Percentiles rank a stretch among this genome's conserved stretches.
phyloP scores from a whole-genome alignment of 768 basidiomycete species.

The Myochromella boudieri region DNA sequence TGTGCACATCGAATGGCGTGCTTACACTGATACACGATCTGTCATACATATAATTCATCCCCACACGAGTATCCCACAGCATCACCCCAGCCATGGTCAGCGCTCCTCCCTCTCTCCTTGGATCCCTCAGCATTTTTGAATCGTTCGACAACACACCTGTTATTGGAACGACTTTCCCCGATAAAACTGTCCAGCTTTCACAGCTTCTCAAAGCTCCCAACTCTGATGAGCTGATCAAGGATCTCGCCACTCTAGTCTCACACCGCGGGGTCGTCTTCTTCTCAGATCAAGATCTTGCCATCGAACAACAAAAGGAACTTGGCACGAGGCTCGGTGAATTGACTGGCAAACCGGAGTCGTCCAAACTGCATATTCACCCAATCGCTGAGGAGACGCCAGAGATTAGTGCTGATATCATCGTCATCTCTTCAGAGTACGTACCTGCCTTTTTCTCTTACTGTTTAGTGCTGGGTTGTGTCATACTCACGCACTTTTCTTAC shows the following conservation, averaged over 20 bases:
- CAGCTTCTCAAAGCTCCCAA: constrained; percentile 42
- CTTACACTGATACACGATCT: too few relatives aligned
- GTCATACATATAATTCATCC: too few relatives aligned
- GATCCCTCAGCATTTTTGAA: constrained; percentile 32
- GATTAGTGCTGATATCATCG: constrained; percentile 51
- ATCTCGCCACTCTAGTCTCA: constrained; percentile 51
- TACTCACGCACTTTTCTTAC: too few relatives aligned
- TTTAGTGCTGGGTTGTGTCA: constrained; percentile 39
- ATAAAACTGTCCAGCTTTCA: constrained; percentile 44
- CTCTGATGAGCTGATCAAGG: constrained; percentile 49
- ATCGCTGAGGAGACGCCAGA: constrained; percentile 48
- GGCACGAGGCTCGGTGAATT: constrained; percentile 47
- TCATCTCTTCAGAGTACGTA: constrained; percentile 47
- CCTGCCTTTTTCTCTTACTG: background rate
- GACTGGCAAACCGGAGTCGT: constrained; percentile 45
- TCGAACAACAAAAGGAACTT: constrained; percentile 53
- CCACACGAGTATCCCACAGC: too few relatives aligned
- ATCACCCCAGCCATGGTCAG: too few relatives aligned
- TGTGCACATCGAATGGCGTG: too few relatives aligned
- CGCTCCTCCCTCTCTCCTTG: constrained; percentile 3
- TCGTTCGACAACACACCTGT: constrained; percentile 45
- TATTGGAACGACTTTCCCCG: constrained; percentile 55
- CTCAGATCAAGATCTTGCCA: constrained; percentile 48
- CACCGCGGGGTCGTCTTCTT: constrained; percentile 69
- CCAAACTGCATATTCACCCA: constrained; percentile 57